These are phyloP conservation scores for Physaria fendleri DNA, from an alignment of 345 rosid genomes.

Conservation along the genomic window DNA sequence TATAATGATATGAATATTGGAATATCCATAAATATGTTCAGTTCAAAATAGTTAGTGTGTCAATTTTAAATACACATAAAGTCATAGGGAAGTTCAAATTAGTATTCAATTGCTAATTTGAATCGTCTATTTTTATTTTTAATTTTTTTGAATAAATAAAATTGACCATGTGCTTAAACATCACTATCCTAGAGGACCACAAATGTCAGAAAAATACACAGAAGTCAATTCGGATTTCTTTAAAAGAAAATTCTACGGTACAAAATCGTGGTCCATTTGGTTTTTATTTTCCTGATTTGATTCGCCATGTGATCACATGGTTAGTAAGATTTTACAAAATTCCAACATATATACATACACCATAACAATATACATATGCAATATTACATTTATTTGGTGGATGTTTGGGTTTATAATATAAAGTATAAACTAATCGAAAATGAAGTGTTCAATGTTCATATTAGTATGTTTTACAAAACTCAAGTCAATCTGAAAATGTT, in stretches of 20 bases:
- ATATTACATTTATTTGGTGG: not conserved
- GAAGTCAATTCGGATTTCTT: not conserved
- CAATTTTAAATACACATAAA: no score
- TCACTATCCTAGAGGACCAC: no score
- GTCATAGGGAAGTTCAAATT: no score
- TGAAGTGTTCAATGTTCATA: not conserved
- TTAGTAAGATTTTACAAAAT: not conserved
- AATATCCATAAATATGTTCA: not conserved
- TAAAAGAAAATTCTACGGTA: not conserved
- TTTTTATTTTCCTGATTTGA: not conserved
- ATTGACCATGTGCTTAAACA: no score
- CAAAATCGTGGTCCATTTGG: slow-evolving; percentile 16
- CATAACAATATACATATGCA: not conserved
- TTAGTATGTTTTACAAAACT: not conserved
- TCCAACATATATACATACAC: not conserved
- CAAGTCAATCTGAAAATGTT: no score
- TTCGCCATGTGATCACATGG: slow-evolving; percentile 33
- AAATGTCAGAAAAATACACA: not conserved
- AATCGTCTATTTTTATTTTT: no score
- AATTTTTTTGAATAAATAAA: no score
- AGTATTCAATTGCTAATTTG: no score
- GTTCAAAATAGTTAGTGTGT: not conserved
- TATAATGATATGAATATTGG: not conserved
- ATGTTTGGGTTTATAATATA: not conserved
- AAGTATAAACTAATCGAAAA: no score